These are phyloP conservation scores for Eutrema yunnanense DNA, from an alignment of 345 rosid genomes.

Conservation along the genomic window DNA sequence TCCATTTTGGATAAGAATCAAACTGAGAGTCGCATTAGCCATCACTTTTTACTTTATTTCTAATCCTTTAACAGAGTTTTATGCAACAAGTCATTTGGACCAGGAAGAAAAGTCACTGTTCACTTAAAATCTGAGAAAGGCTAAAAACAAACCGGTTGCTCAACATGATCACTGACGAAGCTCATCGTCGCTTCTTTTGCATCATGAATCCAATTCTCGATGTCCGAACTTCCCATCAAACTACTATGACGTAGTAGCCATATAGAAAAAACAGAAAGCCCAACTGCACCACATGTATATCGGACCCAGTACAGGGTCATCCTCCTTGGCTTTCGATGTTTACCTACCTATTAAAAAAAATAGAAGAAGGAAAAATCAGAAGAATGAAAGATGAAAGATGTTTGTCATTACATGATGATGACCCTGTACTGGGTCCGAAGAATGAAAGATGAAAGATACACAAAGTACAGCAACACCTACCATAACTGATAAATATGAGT, in stretches of 20 bases:
- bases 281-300: slow-evolving; percentile 80
- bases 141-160: slow-evolving; percentile 70
- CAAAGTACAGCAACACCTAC: slow-evolving; percentile 36
- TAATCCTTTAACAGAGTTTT: not conserved
- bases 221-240: slow-evolving; percentile 88
- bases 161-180: slow-evolving; percentile 84
- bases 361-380: not conserved
- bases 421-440: not conserved
- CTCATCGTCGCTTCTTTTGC: slow-evolving; percentile 61
- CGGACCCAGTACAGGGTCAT: slow-evolving; percentile 67
- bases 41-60: not conserved
- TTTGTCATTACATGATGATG: not conserved
- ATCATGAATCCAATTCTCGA: slow-evolving; percentile 82
- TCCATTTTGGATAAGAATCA: not conserved
- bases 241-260: slow-evolving; percentile 89
- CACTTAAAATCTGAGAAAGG: slow-evolving; percentile 11
- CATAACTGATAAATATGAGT: slow-evolving; percentile 51
- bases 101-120: not conserved
- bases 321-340: slow-evolving; percentile 69
- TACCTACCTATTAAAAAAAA: slow-evolving; percentile 47
- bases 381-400: not conserved
- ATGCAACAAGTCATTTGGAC: slow-evolving; percentile 5
- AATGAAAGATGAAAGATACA: not conserved
- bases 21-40: slow-evolving; percentile 2
- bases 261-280: slow-evolving; percentile 61